Percentiles rank a stretch among this genome's conserved stretches.
These are phyloP conservation scores for Fusarium domesticum DNA, from an alignment of 2,329 filamentous ascomycete species.

Conservation along the genomic window DNA sequence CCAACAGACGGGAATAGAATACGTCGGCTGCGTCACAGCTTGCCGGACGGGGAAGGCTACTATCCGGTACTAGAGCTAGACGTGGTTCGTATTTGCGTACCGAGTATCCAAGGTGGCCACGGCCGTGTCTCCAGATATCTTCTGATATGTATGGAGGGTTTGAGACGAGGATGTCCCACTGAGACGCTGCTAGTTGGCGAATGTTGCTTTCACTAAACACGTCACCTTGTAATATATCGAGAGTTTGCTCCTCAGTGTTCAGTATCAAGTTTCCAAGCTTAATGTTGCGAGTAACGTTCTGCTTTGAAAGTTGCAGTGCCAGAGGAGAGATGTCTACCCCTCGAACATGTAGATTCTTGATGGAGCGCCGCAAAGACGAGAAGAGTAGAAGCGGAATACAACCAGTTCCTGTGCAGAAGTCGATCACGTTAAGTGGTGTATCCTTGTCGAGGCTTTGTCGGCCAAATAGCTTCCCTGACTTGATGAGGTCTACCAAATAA, in stretches of 20 bases:
- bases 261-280: constrained; percentile 23
- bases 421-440: constrained; percentile 60
- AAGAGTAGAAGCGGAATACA: constrained; percentile 81
- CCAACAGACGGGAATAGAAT: constrained; percentile 67
- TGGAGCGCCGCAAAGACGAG: constrained; percentile 50
- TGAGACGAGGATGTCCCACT: constrained; percentile 68
- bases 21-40: constrained; percentile 44
- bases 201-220: constrained; percentile 46
- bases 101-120: constrained; percentile 58
- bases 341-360: constrained; percentile 47
- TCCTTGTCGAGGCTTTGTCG: constrained; percentile 3
- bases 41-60: constrained; percentile 28
- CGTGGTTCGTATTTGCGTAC: constrained; percentile 80
- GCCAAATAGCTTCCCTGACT: constrained; percentile 16
- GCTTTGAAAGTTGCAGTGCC: constrained; percentile 63
- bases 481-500: constrained; percentile 50
- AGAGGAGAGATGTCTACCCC: constrained; percentile 70
- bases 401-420: constrained; percentile 87
- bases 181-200: constrained; percentile 16
- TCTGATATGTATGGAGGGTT: constrained; percentile 91
- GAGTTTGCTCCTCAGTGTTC: constrained; percentile 18
- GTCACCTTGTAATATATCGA: constrained; percentile 48
- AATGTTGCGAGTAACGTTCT: constrained; percentile 59
- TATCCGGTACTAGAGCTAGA: constrained; percentile 66
- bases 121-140: constrained; percentile 38